Conservation (phyloP, 192 early-diverging fungal species). For the Coemansia guatemalensis region DNA sequence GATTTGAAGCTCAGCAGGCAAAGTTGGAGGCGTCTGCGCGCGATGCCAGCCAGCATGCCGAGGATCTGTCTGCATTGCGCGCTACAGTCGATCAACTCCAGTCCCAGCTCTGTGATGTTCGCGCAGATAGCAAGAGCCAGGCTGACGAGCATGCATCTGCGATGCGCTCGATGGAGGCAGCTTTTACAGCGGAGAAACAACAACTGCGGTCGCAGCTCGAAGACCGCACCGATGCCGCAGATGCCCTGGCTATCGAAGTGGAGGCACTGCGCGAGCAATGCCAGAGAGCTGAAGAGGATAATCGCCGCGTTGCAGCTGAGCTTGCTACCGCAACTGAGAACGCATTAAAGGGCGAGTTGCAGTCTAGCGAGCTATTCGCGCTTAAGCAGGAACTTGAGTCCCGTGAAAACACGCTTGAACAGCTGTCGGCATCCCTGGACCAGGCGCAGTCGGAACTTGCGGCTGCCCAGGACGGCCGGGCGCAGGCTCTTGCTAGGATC, state of each 20-base stretch:
- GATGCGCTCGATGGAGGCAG: slow-evolving; percentile 3
- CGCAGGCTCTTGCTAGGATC: slow-evolving; percentile 4
- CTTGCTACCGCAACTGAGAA: background rate
- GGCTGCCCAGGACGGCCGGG: background rate
- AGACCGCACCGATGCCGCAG: background rate
- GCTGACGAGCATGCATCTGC: slow-evolving; percentile 11
- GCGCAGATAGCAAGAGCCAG: background rate
- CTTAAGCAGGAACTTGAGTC: slow-evolving; percentile 3
- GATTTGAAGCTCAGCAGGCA: slow-evolving; percentile 1
- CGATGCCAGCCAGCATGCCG: slow-evolving; percentile 7
- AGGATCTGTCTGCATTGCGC: background rate
- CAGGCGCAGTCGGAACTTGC: slow-evolving; percentile 14
- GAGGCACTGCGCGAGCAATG: background rate
- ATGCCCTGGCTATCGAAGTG: background rate
- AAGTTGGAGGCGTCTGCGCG: background rate
- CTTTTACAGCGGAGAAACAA: background rate
- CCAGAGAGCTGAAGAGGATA: background rate
- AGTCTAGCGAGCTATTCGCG: background rate
- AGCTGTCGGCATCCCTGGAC: slow-evolving; percentile 5
- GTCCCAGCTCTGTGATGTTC: slow-evolving; percentile 5
- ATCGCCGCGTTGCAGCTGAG: background rate
- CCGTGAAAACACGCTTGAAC: background rate
- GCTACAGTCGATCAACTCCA: background rate
- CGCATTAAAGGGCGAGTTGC: background rate
- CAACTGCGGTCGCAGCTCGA: slow-evolving; percentile 7